Evolutionary conservation across 352 stramenopile genomes (phyloP).

Genomic region (Phytopythium delawarense): DNA sequence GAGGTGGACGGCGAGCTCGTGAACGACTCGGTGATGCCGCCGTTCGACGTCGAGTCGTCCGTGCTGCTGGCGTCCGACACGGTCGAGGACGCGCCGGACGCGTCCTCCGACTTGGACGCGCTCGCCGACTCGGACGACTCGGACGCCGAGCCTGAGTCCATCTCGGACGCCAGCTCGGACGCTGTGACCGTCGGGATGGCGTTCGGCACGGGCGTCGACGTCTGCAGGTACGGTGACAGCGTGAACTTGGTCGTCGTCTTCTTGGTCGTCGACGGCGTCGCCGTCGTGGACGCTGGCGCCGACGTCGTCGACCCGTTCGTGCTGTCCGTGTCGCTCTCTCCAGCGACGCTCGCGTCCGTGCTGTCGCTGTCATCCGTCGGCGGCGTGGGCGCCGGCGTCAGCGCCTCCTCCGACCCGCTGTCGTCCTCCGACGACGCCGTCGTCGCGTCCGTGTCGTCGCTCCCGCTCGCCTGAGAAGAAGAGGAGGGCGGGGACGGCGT

Average conservation of each 20-base stretch:
- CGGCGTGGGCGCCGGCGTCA: neutral
- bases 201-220: slow-evolving; percentile 28
- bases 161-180: slow-evolving; percentile 6
- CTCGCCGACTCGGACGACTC: slow-evolving; percentile 10
- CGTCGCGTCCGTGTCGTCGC: neutral
- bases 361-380: neutral
- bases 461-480: neutral
- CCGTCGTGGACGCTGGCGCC: neutral
- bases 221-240: slow-evolving; percentile 25
- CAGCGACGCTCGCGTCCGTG: neutral
- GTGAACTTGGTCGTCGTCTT: slow-evolving; percentile 26
- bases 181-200: slow-evolving; percentile 14
- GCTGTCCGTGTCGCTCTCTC: slow-evolving; percentile 6
- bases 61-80: neutral
- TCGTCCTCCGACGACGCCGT: neutral
- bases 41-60: slow-evolving; percentile 9
- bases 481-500: neutral
- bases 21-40: slow-evolving; percentile 7
- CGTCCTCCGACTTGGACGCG: slow-evolving; percentile 9
- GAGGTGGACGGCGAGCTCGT: slow-evolving; percentile 13
- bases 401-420: neutral
- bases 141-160: slow-evolving; percentile 3
- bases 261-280: slow-evolving; percentile 9
- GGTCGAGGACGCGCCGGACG: slow-evolving; percentile 2
- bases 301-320: slow-evolving; percentile 10